Evolutionary conservation across 1,284 basidiomycete species (phyloP).

Genomic region (Cystobasidium sp.): DNA sequence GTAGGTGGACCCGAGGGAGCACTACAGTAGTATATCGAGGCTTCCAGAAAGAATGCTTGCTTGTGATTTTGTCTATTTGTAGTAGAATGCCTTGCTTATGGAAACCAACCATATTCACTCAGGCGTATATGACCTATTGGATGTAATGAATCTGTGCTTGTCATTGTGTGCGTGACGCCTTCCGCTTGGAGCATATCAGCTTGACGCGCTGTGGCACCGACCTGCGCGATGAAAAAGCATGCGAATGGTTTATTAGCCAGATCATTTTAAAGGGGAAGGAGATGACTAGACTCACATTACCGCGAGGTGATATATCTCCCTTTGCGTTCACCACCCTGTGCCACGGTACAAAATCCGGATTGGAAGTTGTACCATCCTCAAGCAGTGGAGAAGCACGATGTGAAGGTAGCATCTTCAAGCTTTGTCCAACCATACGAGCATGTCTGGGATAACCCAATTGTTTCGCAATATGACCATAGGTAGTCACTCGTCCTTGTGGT

Average conservation of each 20-base stretch:
- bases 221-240: too few species aligned
- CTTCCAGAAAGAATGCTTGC: not conserved
- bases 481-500: slow-evolving; percentile 24
- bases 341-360: slow-evolving; percentile 50
- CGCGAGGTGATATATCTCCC: slow-evolving; percentile 50
- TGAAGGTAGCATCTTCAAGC: slow-evolving; percentile 49
- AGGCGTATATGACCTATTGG: too few species aligned
- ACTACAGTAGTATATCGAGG: not conserved
- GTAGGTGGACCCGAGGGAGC: not conserved
- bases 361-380: not conserved
- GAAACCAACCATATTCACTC: too few species aligned
- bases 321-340: slow-evolving; percentile 46
- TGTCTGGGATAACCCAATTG: slow-evolving; percentile 48
- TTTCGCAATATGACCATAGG: slow-evolving; percentile 46
- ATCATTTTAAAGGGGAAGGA: too few species aligned
- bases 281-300: slow-evolving; percentile 39
- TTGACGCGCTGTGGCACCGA: too few species aligned
- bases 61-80: too few species aligned
- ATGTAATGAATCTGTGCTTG: too few species aligned
- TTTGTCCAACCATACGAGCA: slow-evolving; percentile 51
- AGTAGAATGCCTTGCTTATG: too few species aligned
- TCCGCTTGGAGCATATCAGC: too few species aligned
- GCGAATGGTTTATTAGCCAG: too few species aligned
- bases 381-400: slow-evolving; percentile 2
- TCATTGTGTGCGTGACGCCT: too few species aligned